These are phyloP conservation scores for Chaetomiaceae sp. DNA, from an alignment of 2,329 filamentous ascomycete species.

Conservation along the genomic window DNA sequence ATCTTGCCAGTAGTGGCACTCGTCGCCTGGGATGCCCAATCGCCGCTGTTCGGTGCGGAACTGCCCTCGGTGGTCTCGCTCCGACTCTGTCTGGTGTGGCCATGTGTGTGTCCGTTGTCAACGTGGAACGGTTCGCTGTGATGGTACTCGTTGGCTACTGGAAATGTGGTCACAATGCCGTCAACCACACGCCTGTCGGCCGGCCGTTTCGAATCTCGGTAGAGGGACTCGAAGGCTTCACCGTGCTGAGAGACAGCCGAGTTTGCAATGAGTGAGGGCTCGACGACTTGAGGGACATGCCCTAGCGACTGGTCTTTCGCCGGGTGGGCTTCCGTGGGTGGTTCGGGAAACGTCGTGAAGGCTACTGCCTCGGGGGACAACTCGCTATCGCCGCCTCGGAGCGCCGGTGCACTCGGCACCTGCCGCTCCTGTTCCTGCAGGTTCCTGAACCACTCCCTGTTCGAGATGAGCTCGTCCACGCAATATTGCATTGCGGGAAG, in stretches of 20 bases:
- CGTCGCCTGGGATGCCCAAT: slow-evolving; percentile 58
- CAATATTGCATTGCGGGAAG: slow-evolving; percentile 80
- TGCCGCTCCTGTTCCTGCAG: slow-evolving; percentile 52
- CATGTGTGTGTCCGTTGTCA: slow-evolving; percentile 36
- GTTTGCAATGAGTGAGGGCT: slow-evolving; percentile 22
- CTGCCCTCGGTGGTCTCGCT: slow-evolving; percentile 59
- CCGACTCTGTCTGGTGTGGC: slow-evolving; percentile 43
- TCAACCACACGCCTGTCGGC: slow-evolving; percentile 38
- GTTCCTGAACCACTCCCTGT: slow-evolving; percentile 64
- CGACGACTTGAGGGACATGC: slow-evolving; percentile 11
- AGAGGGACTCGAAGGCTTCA: slow-evolving; percentile 26
- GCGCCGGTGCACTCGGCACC: slow-evolving; percentile 27
- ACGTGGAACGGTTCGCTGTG: slow-evolving; percentile 45
- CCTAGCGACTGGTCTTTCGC: slow-evolving; percentile 9
- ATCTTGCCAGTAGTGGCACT: slow-evolving; percentile 59
- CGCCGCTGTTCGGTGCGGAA: slow-evolving; percentile 47
- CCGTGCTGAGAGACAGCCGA: slow-evolving; percentile 25
- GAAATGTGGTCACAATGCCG: slow-evolving; percentile 40
- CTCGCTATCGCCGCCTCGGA: slow-evolving; percentile 25
- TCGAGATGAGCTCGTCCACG: slow-evolving; percentile 71
- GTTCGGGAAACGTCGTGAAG: slow-evolving; percentile 28
- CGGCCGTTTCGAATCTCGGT: slow-evolving; percentile 30
- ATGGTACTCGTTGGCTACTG: slow-evolving; percentile 42
- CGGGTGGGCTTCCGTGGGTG: slow-evolving; percentile 18
- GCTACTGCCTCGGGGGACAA: slow-evolving; percentile 42